Evolutionary conservation across 2,329 filamentous ascomycete species (phyloP), one percentile per base, ranked within the genome.

Genomic region (Trichoderma polysporum): DNA sequence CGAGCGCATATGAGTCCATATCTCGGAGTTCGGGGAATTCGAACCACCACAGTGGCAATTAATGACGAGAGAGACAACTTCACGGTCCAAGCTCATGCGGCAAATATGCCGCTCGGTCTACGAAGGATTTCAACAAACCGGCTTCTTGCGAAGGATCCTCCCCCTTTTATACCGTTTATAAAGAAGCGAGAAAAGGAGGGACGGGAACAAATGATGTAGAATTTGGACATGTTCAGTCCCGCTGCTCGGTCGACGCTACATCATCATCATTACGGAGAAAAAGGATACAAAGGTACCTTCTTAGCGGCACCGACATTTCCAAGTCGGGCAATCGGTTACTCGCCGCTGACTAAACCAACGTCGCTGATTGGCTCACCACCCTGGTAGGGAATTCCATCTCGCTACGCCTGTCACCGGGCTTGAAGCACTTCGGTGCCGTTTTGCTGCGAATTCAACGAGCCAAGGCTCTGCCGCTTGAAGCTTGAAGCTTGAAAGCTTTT

Each of bases 331-430:
- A 59, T 54, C 27, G 53, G 52, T 75, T 72, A 76, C 73, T 45
- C 68, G n/a, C 58, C 4, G 74, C 70, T 78, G 74, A 77, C 75
- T 76, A 78, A 78, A 77, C 63, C 66, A 69, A 62, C 64, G 33
- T 5, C 29, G 53, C 64, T 74, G 71, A 78, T 78, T 78, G 76
- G 76, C 35, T n/a, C 8, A 4, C 6, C 49, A 2, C 15, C 60
- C 19, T 54, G 25, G 17, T 41, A 35, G 7, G 29, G 19, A 50
- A 50, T 65, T 39, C 39, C 52, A n/a, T 58, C 62, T 61, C 45
- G 29, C 39, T 35, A 6, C 31, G 29, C 33, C 17, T 53, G 49
- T 41, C n/a, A 31, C 13, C n/a, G 19, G 37, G 39, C 37, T 19
- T 35, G n/a, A 25, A 65, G 10, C 35, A 1, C 22, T 33, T 45